phyloP scores from a whole-genome alignment of 2,329 filamentous ascomycete genomes.

The Colletotrichum sp. region DNA sequence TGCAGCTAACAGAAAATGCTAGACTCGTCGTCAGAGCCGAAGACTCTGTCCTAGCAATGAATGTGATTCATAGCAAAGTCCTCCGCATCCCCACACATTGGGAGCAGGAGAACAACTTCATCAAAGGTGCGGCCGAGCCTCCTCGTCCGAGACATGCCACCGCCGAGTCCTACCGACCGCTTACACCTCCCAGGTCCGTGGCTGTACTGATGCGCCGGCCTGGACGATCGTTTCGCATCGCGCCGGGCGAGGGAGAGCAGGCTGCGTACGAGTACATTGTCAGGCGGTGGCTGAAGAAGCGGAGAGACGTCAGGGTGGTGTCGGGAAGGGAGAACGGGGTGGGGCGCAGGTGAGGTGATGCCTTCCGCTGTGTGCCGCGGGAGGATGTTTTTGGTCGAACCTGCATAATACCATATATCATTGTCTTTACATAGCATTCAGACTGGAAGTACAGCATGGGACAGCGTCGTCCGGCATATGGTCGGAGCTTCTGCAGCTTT shows the following conservation, averaged over 20 bases:
- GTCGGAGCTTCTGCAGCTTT: not conserved
- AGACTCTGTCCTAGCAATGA: conserved; percentile 91
- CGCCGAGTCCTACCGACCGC: not conserved
- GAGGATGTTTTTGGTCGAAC: not conserved
- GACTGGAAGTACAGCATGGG: not conserved
- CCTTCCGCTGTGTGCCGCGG: not conserved
- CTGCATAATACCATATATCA: not conserved
- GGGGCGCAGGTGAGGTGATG: not conserved
- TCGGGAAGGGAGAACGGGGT: not conserved
- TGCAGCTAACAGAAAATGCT: not conserved
- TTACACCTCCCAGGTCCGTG: conserved; percentile 16
- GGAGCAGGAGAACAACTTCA: conserved; percentile 14
- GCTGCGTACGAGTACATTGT: not conserved
- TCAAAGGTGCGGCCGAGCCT: conserved; percentile 11
- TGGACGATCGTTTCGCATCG: not conserved
- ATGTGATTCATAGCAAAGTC: conserved; percentile 86
- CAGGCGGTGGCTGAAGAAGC: not conserved
- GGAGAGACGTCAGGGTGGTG: not conserved
- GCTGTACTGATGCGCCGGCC: conserved; percentile 13
- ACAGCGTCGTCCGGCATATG: not conserved
- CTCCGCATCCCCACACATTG: conserved; percentile 15
- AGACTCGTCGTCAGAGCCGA: conserved; percentile 81
- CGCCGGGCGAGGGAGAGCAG: not conserved
- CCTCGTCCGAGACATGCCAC: not conserved
- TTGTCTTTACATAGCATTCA: not conserved